These are phyloP conservation scores for Anacardium occidentale DNA, from an alignment of 345 rosid genomes.

Conservation along the genomic window DNA sequence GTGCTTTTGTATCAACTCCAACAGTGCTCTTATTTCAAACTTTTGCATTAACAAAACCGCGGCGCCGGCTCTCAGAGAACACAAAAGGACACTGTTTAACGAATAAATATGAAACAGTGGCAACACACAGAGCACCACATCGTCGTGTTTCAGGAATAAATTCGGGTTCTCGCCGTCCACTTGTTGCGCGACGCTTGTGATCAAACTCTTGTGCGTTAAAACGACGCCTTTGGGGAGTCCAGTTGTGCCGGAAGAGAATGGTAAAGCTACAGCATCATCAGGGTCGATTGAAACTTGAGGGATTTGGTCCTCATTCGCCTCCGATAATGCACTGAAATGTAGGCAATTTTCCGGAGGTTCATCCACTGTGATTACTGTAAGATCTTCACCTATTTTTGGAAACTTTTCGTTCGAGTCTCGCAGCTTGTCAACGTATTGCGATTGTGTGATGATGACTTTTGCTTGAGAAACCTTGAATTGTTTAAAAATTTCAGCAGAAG, in stretches of 20 bases:
- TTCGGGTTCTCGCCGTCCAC: conserved; percentile 96
- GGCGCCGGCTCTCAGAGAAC: conserved; percentile 68
- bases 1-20: conserved; percentile 71
- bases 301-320: conserved; percentile 37
- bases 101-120: conserved; percentile 89
- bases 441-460: conserved; percentile 67
- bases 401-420: conserved; percentile 13
- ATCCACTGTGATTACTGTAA: conserved; percentile 57
- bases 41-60: conserved; percentile 83
- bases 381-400: conserved; percentile 38
- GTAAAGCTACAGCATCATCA: conserved; percentile 74
- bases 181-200: conserved; percentile 91
- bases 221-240: conserved; percentile 92
- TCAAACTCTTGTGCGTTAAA: conserved; percentile 72
- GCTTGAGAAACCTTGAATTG: conserved; percentile 51
- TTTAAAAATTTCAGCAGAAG: conserved; percentile 63
- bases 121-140: conserved; percentile 74
- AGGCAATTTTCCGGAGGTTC: conserved; percentile 65
- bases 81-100: conserved; percentile 67
- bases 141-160: conserved; percentile 48
- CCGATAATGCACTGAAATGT: conserved; percentile 50
- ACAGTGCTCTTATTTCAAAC: conserved; percentile 68
- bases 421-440: conserved; percentile 65
- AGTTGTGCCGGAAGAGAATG: conserved; percentile 88
- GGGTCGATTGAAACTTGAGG: conserved; percentile 33